Base-by-base conservation (phyloP, 352 stramenopile genomes). In the Globisporangium sylvaticum region DNA sequence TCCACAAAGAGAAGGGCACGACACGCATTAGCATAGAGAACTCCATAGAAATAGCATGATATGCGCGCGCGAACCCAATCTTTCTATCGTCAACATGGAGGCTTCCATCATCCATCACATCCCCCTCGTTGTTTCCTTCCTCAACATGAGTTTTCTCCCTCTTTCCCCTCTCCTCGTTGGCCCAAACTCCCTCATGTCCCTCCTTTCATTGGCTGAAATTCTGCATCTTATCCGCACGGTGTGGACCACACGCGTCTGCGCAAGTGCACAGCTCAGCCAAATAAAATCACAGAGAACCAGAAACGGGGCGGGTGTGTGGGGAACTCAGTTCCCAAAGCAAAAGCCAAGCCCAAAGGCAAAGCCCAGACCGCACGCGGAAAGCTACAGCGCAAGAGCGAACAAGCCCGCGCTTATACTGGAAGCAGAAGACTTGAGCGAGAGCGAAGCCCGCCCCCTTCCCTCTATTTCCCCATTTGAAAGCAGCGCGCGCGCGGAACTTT, bases 401-500 rank as follows among this genome's bases (percentile, higher is more conserved):
- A n/a, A 37, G 31, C 31, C 24, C 22, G 15, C 53, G 42, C 42
- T 50, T 50, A 24, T 39, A 32, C 14, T 25, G 54, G 18, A 15
- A 44, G 37, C 14, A 6, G 12, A 14, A 59, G 54, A 37, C n/a
- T n/a, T n/a, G n/a, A 59, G 3, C 42, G 15, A 48, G 39, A 20
- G 42, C 42, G 7, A 50, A 50, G 42, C 15, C 54, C 54, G 14
- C 27, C 52, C 14, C 25, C 53, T 22, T 39, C 22, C 58, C 39
- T 39, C 18, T 39, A 18, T 20, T 29, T 25, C 18, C 58, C 25
- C 34, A 55, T 29, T 55, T 50, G 58, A 34, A 50, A 46, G 29
- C 60, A 46, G 48, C 50, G 29, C 48, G 15, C 61, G 62, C 62
- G 50, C 52, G 25, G 62, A 66, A 66, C 62, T 53, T 66, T 66